phyloP scores from a whole-genome alignment of 306 rosid species.

The Geum urbanum region DNA sequence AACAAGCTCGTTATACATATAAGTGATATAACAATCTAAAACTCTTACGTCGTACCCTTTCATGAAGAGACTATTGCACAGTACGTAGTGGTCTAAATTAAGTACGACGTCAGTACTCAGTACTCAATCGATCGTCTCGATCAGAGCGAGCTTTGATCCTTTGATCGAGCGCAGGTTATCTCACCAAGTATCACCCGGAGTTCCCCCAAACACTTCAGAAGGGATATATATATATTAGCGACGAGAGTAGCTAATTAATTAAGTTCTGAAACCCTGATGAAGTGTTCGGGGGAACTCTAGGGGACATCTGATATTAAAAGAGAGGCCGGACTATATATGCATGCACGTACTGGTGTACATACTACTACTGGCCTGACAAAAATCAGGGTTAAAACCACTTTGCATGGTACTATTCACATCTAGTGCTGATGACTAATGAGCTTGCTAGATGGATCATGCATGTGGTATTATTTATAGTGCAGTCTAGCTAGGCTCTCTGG shows the following conservation, averaged over 20 bases:
- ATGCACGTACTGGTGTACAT: too few relatives aligned
- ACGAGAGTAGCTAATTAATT: too few relatives aligned
- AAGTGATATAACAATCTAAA: neutral
- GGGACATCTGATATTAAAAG: constrained; percentile 17
- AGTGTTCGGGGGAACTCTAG: constrained; percentile 38
- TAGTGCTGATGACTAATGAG: neutral
- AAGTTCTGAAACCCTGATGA: constrained; percentile 3
- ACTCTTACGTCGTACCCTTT: neutral
- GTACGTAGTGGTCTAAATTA: neutral
- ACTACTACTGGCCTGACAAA: too few relatives aligned
- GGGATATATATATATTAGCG: too few relatives aligned
- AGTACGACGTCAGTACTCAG: too few relatives aligned
- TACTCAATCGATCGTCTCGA: too few relatives aligned
- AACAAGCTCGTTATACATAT: neutral
- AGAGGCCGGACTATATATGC: neutral
- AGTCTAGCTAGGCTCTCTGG: neutral
- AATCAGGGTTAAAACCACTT: too few relatives aligned
- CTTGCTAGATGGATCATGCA: neutral
- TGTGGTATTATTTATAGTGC: constrained; percentile 1
- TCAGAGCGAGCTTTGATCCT: too few relatives aligned
- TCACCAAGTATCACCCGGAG: constrained; percentile 14
- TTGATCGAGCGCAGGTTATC: neutral
- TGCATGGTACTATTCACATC: too few relatives aligned
- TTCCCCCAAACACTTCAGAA: constrained; percentile 25
- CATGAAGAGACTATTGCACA: neutral